Percentiles rank a stretch among this genome's conserved stretches.
phyloP scores from a whole-genome alignment of 768 basidiomycete genomes.

The Mycena haematopus region DNA sequence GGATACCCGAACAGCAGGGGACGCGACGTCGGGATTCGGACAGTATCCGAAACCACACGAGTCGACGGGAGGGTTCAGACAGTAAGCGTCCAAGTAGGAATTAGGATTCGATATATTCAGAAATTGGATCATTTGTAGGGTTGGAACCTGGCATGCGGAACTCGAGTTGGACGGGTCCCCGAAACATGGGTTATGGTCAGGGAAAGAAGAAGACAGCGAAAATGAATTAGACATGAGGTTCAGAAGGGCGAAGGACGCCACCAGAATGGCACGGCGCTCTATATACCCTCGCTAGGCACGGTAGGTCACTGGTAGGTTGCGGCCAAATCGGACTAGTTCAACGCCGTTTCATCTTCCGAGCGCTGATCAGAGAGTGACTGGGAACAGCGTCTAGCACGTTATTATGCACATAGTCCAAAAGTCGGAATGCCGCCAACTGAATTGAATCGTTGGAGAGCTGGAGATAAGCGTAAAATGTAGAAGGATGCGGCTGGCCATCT shows the following conservation, averaged over 20 bases:
- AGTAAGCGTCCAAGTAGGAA: slow-evolving; percentile 18
- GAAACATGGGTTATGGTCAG: slow-evolving; percentile 22
- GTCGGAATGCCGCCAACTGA: background rate
- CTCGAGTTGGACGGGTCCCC: slow-evolving; percentile 14
- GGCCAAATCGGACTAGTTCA: background rate
- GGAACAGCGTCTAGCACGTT: background rate
- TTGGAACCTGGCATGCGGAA: slow-evolving; percentile 17
- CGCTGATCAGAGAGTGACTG: background rate
- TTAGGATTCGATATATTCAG: slow-evolving; percentile 17
- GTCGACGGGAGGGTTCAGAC: slow-evolving; percentile 18
- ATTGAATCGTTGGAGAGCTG: no score
- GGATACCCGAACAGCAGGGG: slow-evolving; percentile 24
- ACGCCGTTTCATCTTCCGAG: background rate
- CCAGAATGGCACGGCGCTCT: no score
- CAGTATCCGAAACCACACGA: slow-evolving; percentile 25
- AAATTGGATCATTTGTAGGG: slow-evolving; percentile 14
- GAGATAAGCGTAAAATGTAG: no score
- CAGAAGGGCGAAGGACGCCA: background rate
- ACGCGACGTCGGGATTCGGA: slow-evolving; percentile 25
- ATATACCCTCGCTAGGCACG: no score
- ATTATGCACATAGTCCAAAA: no score
- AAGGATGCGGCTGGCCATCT: no score
- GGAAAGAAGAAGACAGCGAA: background rate
- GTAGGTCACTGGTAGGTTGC: no score
- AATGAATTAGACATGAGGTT: background rate